Evolutionary conservation across 2,329 filamentous ascomycete species (phyloP), one percentile per base, ranked within the genome.

Genomic region (Alternaria infectoria): DNA sequence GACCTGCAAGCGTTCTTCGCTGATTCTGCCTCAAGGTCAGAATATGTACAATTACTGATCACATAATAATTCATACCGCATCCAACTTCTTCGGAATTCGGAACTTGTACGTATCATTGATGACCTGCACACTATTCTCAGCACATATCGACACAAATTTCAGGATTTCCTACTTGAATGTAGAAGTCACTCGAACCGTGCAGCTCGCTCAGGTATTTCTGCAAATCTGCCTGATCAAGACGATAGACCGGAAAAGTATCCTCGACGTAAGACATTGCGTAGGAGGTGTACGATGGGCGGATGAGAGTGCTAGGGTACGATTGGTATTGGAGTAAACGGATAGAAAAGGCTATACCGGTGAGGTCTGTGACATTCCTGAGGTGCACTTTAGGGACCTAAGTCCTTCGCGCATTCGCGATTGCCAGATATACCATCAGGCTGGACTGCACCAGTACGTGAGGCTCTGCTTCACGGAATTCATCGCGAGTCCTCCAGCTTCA

Each of bases 171-270:
- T 49, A 69, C 68, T 6, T 32, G 26, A 7, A 69, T 61, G 36
- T 58, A 55, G 21, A 72, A 70, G 1, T 70, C 43, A 8, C 50
- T 63, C 10, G 30, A 10, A 17, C 66, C 66, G 43, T 67, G 68
- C 12, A 43, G 36, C 15, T 54, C 13, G 1, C 7, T 28, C 6
- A 72, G 57, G 47, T 59, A 69, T 6, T 32, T 28, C 44, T 69
- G 57, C 17, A 72, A 50, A 19, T 59, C 56, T 8, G 17, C 54
- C 23, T 61, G 57, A 0, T 19, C 36, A 12, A 70, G 44, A 6
- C 61, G 54, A 26, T 70, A 68, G 6, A 61, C 64, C 5, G 62
- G 56, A 23, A 62, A 68, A 6, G 47, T 63, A 12, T 69, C 64
- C 61, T 59, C 66, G 6, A 52, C 19, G 4, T 51, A 51, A 47